Evolutionary conservation across 306 rosid species (phyloP), one percentile per base, ranked within the genome.

Genomic region (Comarum palustre): DNA sequence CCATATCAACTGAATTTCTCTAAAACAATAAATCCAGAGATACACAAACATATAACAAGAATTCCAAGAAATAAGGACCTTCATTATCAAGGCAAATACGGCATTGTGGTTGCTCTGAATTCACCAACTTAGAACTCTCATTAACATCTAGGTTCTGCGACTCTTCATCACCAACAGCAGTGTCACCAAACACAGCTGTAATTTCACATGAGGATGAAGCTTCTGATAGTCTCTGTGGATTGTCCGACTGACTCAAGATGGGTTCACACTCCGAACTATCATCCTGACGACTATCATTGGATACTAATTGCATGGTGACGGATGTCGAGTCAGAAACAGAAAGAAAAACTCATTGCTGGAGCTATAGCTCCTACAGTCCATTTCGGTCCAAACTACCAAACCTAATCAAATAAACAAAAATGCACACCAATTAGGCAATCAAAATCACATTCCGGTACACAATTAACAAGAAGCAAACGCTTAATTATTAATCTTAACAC

Each of bases 11-110:
- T 36, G 32, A 43, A 34, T 10, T 34, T 12, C 7, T 65, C 63
- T 39, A 0, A 1, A 54, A 42, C 1, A 39, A 1, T 0, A 39
- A 39, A 39, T 39, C 43, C 66, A 24, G 43, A 73, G 48, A 73
- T 65, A 76, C 20, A 71, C 24, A 62, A 38, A 75, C 50, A 38
- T 62, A 76, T 52, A 70, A 68, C 32, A 15, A 57, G 45, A 60
- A 58, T 6, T 22, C 68, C 45, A 78, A 61, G 78, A 79, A 73
- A 42, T 63, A 72, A 48, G 81, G 66, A 93, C 98, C 97, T 88
- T 84, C 97, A 75, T 68, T 81, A 75, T 94, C 99, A 58, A 94
- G 96, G 86, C 99, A 94, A 87, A 94, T 94, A 32, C 99, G 91
- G 77, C 99, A 94, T 73, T 89, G 99, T 20, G 82, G 86, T 45